A percentile compares a stretch with the other conserved stretches of the same genome.
These are phyloP conservation scores for Euphrasia arctica DNA, from an alignment of 305 asterid species.

Conservation along the genomic window DNA sequence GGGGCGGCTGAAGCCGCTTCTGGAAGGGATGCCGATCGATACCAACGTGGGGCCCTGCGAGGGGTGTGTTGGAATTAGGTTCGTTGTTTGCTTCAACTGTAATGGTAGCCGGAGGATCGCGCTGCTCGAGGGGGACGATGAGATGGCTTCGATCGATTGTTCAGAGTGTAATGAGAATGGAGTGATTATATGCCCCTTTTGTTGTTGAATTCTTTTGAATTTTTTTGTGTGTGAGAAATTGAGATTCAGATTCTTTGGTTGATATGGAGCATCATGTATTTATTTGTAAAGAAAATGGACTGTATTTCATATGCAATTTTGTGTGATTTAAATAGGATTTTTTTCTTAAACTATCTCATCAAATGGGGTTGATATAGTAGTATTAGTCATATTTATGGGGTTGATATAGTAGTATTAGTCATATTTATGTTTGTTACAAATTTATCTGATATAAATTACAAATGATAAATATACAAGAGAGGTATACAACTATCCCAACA, in stretches of 20 bases:
- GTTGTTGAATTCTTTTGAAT: slow-evolving; percentile 41
- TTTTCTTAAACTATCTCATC: too few relatives aligned
- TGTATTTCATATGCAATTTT: too few relatives aligned
- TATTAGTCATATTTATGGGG: too few relatives aligned
- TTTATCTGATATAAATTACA: too few relatives aligned
- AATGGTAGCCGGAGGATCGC: slow-evolving; percentile 70
- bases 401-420: too few relatives aligned
- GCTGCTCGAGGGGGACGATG: slow-evolving; percentile 37
- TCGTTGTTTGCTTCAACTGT: slow-evolving; percentile 77
- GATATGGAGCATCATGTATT: too few relatives aligned
- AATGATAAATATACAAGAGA: too few relatives aligned
- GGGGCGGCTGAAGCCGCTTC: slow-evolving; percentile 67
- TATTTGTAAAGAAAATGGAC: too few relatives aligned
- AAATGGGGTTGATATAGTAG: too few relatives aligned
- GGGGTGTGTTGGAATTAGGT: slow-evolving; percentile 74
- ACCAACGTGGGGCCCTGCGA: slow-evolving; percentile 51
- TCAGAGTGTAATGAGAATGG: slow-evolving; percentile 93
- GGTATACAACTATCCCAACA: too few relatives aligned
- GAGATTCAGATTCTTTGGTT: neutral
- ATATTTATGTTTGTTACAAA: too few relatives aligned
- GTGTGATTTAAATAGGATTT: too few relatives aligned
- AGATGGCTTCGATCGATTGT: slow-evolving; percentile 37
- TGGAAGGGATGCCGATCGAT: slow-evolving; percentile 63
- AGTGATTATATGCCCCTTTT: slow-evolving; percentile 69
- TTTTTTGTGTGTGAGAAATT: neutral